Conservation (phyloP, 371 early-diverging fungal species). For the Actinomortierella ambigua region DNA sequence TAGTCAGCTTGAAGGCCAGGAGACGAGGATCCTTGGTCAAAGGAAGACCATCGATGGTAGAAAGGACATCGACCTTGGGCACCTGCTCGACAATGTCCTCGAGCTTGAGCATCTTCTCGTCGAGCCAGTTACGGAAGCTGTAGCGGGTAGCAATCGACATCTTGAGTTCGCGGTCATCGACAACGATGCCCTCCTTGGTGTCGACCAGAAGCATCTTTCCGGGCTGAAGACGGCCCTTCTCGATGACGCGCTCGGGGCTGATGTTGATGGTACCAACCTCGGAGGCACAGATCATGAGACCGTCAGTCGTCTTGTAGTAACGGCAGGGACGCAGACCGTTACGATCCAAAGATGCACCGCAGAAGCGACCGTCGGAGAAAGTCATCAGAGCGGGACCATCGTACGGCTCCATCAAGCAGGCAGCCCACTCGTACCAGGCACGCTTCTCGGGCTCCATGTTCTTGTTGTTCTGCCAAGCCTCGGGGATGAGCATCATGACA, state of each 20-base stretch:
- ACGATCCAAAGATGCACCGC: slow-evolving; percentile 93
- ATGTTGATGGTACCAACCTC: slow-evolving; percentile 91
- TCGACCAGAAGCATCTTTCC: slow-evolving; percentile 95
- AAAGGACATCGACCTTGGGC: slow-evolving; percentile 11
- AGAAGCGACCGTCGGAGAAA: slow-evolving; percentile 92
- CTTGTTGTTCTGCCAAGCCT: slow-evolving; percentile 92
- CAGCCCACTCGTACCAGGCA: slow-evolving; percentile 93
- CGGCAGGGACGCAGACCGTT: slow-evolving; percentile 95
- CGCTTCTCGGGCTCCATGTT: slow-evolving; percentile 80
- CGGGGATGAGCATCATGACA: slow-evolving; percentile 96
- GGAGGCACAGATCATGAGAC: slow-evolving; percentile 93
- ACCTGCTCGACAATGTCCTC: slow-evolving; percentile 53
- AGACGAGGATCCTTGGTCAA: slow-evolving; percentile 72
- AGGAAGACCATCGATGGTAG: slow-evolving; percentile 7
- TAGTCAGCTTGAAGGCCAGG: slow-evolving; percentile 85
- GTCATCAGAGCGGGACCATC: slow-evolving; percentile 96
- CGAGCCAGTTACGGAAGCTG: slow-evolving; percentile 81
- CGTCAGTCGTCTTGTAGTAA: slow-evolving; percentile 85
- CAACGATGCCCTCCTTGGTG: slow-evolving; percentile 80
- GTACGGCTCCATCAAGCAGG: slow-evolving; percentile 95
- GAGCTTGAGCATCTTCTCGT: slow-evolving; percentile 71
- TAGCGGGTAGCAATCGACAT: slow-evolving; percentile 61
- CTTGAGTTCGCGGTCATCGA: slow-evolving; percentile 88
- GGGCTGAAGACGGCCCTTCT: slow-evolving; percentile 92
- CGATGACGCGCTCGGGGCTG: slow-evolving; percentile 72